phyloP scores from a whole-genome alignment of 306 rosid species.

The Rubus parviflorus region DNA sequence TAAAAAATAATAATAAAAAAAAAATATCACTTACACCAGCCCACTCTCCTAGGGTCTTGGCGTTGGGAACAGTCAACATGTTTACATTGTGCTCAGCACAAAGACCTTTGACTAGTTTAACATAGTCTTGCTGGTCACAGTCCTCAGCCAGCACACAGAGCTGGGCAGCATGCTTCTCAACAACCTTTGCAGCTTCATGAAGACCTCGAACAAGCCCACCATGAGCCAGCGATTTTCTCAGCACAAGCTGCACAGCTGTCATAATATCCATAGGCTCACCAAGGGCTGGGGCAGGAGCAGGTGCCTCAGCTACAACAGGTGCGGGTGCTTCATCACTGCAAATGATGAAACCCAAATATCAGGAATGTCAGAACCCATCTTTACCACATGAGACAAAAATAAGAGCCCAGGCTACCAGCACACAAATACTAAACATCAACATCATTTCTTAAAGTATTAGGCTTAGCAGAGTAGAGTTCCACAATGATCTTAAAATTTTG shows the following conservation, averaged over 20 bases:
- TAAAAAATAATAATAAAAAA: background rate
- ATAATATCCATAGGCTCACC: slow-evolving; percentile 52
- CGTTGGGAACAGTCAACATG: slow-evolving; percentile 69
- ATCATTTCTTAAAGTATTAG: background rate
- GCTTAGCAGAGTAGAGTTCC: background rate
- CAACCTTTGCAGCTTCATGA: slow-evolving; percentile 75
- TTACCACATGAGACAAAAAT: background rate
- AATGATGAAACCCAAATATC: background rate
- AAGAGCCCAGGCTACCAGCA: background rate
- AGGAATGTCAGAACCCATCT: background rate
- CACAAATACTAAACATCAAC: background rate
- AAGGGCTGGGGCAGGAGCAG: slow-evolving; percentile 34
- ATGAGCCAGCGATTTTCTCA: slow-evolving; percentile 79
- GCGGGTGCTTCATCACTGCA: slow-evolving; percentile 46
- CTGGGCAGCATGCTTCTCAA: slow-evolving; percentile 79
- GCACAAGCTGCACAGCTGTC: slow-evolving; percentile 74
- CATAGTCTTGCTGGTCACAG: slow-evolving; percentile 81
- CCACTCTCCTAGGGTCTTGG: slow-evolving; percentile 97
- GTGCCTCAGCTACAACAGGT: slow-evolving; percentile 34
- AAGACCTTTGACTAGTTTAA: slow-evolving; percentile 77
- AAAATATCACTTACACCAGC: slow-evolving; percentile 69
- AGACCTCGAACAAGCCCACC: slow-evolving; percentile 86
- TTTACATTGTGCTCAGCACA: slow-evolving; percentile 83
- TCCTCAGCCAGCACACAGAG: slow-evolving; percentile 88
- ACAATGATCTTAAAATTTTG: background rate